A percentile compares a stretch with the other conserved stretches of the same genome.
Evolutionary conservation across 1,284 basidiomycete genomes (phyloP).

Genomic region (Calocybe gambosa): DNA sequence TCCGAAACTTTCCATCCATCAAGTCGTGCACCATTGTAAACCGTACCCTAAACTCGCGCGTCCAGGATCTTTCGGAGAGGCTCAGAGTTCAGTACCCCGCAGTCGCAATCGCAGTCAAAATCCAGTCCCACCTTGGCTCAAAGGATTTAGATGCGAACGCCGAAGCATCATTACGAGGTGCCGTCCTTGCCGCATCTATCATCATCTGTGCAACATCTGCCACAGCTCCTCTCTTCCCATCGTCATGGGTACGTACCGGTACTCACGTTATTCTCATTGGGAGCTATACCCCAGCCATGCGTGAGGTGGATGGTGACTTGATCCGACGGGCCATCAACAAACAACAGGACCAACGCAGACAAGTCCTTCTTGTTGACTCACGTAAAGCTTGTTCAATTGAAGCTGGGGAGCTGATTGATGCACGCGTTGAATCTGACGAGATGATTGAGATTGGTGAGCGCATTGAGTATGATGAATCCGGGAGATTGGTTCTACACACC

Average conservation of each 20-base stretch:
- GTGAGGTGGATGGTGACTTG: conserved; percentile 61
- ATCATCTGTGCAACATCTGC: conserved; percentile 79
- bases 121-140: background rate
- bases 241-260: conserved; percentile 51
- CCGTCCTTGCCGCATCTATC: conserved; percentile 42
- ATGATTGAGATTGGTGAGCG: conserved; percentile 62
- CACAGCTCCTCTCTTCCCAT: conserved; percentile 62
- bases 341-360: background rate
- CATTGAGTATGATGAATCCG: conserved; percentile 25
- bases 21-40: conserved; percentile 57
- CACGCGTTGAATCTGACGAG: conserved; percentile 30
- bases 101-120: conserved; percentile 25
- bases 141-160: background rate
- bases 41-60: conserved; percentile 49
- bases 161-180: conserved; percentile 16
- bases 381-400: conserved; percentile 61
- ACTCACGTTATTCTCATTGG: conserved; percentile 76
- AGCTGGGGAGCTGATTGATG: conserved; percentile 72
- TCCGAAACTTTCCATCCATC: conserved; percentile 54
- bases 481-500: conserved; percentile 15
- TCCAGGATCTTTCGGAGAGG: conserved; percentile 33
- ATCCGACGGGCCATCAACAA: conserved; percentile 33
- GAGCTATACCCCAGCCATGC: conserved; percentile 80
- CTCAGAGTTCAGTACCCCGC: conserved; percentile 37
- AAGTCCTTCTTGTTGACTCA: conserved; percentile 31